These are phyloP conservation scores for Prototheca stagnorum DNA, from an alignment of 163 green algal species.

Conservation along the genomic window DNA sequence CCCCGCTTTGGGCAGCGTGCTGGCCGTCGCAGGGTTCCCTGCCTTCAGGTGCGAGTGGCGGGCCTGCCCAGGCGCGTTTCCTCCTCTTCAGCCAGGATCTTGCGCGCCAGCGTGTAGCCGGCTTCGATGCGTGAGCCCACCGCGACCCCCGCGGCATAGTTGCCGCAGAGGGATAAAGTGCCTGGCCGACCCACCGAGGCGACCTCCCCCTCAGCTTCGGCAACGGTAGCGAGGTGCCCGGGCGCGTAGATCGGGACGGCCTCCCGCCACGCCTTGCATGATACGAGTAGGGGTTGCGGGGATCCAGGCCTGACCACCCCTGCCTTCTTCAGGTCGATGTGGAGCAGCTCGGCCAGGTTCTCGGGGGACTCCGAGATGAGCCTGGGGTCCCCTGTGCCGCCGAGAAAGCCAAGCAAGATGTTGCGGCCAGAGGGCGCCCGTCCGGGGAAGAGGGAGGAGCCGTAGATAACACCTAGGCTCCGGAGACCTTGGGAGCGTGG, in stretches of 20 bases:
- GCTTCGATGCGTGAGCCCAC: slow-evolving; percentile 94
- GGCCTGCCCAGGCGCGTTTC: too few relatives aligned
- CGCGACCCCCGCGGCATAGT: slow-evolving; percentile 85
- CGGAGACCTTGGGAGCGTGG: slow-evolving; percentile 75
- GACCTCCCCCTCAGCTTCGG: too few relatives aligned
- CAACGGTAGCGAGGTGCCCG: too few relatives aligned
- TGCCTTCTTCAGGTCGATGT: slow-evolving; percentile 20
- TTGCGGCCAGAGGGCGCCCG: slow-evolving; percentile 42
- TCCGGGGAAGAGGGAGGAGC: slow-evolving; percentile 75
- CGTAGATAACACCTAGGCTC: slow-evolving; percentile 97
- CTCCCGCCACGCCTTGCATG: too few relatives aligned
- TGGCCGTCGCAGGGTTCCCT: too few relatives aligned
- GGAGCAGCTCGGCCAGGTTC: slow-evolving; percentile 48
- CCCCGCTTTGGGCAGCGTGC: too few relatives aligned
- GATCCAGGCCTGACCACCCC: too few relatives aligned
- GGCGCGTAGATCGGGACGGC: too few relatives aligned
- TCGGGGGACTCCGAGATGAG: slow-evolving; percentile 61
- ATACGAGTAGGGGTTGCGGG: too few relatives aligned
- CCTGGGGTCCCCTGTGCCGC: slow-evolving; percentile 58
- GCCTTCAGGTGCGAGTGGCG: too few relatives aligned
- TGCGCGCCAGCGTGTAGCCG: slow-evolving; percentile 64
- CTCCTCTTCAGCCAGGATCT: too few relatives aligned
- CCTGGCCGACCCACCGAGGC: too few relatives aligned
- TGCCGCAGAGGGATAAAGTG: slow-evolving; percentile 90
- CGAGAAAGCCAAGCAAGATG: slow-evolving; percentile 85